Evolutionary conservation across 2,329 filamentous ascomycete species (phyloP), one percentile per base, ranked within the genome.

Genomic region (Ophiostoma montium): DNA sequence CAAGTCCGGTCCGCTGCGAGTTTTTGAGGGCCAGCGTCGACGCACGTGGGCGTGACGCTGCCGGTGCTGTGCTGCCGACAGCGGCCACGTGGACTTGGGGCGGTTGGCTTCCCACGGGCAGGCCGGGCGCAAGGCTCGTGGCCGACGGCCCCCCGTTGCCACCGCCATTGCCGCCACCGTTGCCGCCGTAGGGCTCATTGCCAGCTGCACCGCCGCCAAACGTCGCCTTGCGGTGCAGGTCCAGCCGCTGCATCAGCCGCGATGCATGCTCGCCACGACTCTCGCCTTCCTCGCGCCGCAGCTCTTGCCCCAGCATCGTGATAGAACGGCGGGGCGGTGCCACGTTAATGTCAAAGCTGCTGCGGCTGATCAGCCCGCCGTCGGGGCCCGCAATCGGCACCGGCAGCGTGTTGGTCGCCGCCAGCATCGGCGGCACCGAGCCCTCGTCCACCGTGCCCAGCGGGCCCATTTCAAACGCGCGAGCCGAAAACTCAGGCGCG

Each of bases 181-280:
- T 6, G 16, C 27, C n/a, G n/a, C n/a, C n/a, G 16, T 38, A 21
- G 2, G 35, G 12, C 11, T 32, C 48, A 30, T 13, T 21, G 15
- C 32, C 33, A 7, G 9, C 31, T 3, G 9, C 45, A n/a, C 13
- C 41, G 6, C 44, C 42, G 1, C 36, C 43, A 31, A 81, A 76
- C 7, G 80, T 78, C 35, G 81, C 73, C 61, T 90, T 94, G 55
- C 90, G 80, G 63, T 94, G 86, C 50, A 95, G 71, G 63, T 95
- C 90, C 41, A 95, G 74, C 64, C 88, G 95, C 62, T 94, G 86
- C 62, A 95, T 95, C 54, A 96, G 87, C 52, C 89, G 80, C 18
- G 86, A 78, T 9, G 86, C 84, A 62, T 92, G 87, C 52, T 94
- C 88, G 53, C 84, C 76, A 50, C 82, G 76, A 54, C 78, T 80